phyloP scores from a whole-genome alignment of 73 alveolate genomes.

The Stentor roeselii region DNA sequence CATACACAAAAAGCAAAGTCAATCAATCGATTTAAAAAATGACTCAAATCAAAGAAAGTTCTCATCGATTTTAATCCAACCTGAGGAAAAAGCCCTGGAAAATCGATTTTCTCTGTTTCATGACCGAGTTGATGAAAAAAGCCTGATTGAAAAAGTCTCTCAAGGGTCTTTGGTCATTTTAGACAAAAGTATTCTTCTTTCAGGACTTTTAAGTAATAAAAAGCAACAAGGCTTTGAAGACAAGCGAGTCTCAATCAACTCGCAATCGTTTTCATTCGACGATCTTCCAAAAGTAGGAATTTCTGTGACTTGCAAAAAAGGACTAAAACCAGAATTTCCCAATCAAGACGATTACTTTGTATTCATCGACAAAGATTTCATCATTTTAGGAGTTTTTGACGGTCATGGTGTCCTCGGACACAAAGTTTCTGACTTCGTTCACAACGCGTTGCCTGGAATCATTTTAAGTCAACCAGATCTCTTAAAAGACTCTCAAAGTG shows the following conservation, averaged over 20 bases:
- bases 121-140: no score
- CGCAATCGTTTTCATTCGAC: not conserved
- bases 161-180: no score
- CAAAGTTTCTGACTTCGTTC: not conserved
- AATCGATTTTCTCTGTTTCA: no score
- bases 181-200: no score
- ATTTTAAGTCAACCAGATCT: not conserved
- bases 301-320: not conserved
- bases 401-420: not conserved
- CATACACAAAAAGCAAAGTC: no score
- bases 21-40: no score
- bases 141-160: no score
- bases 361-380: not conserved
- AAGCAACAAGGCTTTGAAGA: not conserved
- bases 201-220: not conserved
- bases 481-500: not conserved
- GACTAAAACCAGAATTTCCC: not conserved
- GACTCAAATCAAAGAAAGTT: no score
- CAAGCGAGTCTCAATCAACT: not conserved
- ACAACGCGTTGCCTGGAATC: not conserved
- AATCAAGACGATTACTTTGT: not conserved
- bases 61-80: no score
- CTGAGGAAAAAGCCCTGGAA: no score
- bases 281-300: not conserved
- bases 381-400: not conserved